Conservation (phyloP, 164 flowering plant species). For the Stephania cephalantha region DNA sequence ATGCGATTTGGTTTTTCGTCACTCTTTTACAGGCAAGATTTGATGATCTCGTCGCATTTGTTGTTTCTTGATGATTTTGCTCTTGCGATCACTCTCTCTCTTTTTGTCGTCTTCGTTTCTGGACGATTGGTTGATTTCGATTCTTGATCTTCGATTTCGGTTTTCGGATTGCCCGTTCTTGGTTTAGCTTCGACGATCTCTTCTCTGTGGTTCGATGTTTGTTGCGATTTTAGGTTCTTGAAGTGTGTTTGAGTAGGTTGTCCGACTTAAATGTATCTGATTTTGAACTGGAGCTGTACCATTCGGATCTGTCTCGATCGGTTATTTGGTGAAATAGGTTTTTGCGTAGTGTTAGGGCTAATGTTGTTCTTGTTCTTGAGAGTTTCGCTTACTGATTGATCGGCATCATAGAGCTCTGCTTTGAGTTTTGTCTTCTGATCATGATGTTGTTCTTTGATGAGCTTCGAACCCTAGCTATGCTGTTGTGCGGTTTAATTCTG, state of each 20-base stretch:
- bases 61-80: not conserved
- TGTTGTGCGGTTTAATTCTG: not conserved
- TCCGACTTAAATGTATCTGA: not conserved
- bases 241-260: not conserved
- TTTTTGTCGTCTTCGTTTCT: not conserved
- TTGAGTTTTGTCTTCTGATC: not conserved
- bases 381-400: not conserved
- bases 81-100: not conserved
- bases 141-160: not conserved
- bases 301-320: not conserved
- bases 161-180: not conserved
- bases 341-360: not conserved
- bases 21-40: constrained; percentile 9
- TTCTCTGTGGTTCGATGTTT: not conserved
- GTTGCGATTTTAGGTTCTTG: not conserved
- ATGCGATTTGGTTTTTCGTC: not conserved
- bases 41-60: not conserved
- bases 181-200: not conserved
- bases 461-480: not conserved
- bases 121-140: not conserved
- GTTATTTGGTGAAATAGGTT: constrained; percentile 2
- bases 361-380: not conserved
- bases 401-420: not conserved
- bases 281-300: not conserved
- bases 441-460: not conserved